Percentiles rank a stretch among this genome's conserved stretches.
Evolutionary conservation across 495 filamentous ascomycete genomes (phyloP).

Genomic region (Daldinia vernicosa): DNA sequence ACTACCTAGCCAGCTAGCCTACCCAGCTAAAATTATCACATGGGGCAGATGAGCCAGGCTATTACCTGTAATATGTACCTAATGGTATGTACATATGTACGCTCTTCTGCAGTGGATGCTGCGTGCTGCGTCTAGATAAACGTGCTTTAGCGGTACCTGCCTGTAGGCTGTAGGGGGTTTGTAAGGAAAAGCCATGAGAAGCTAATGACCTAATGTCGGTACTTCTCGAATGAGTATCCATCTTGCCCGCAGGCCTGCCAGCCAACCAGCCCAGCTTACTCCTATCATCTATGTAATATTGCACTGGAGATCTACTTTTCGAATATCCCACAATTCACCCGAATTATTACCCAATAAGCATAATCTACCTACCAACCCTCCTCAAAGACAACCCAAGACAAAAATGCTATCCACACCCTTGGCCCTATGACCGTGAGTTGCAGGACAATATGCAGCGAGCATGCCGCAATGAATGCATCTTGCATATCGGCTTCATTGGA

Average conservation of each 20-base stretch:
- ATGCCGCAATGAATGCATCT: slow-evolving; percentile 44
- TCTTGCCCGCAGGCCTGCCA: not conserved
- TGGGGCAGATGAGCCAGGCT: slow-evolving; percentile 14
- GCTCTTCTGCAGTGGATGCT: slow-evolving; percentile 22
- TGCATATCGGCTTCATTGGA: slow-evolving; percentile 45
- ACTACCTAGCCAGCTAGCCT: not conserved
- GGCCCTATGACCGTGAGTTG: slow-evolving; percentile 44
- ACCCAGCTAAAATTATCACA: slow-evolving; percentile 35
- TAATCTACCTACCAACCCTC: slow-evolving; percentile 29
- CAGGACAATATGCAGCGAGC: slow-evolving; percentile 39
- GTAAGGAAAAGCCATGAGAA: slow-evolving; percentile 32
- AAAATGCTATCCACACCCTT: slow-evolving; percentile 36
- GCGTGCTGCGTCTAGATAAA: slow-evolving; percentile 36
- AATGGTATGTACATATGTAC: slow-evolving; percentile 12
- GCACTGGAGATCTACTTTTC: slow-evolving; percentile 35
- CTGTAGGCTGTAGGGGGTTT: slow-evolving; percentile 20
- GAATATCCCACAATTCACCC: slow-evolving; percentile 45
- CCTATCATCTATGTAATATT: no score
- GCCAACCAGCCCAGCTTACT: slow-evolving; percentile 4
- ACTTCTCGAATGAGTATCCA: slow-evolving; percentile 15
- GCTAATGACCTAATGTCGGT: slow-evolving; percentile 31
- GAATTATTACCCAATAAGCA: slow-evolving; percentile 41
- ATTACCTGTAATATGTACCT: not conserved
- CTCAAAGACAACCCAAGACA: slow-evolving; percentile 1
- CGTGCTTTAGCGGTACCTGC: slow-evolving; percentile 40